Evolutionary conservation across 768 basidiomycete species (phyloP), one percentile per base, ranked within the genome.

Genomic region (Arthromyces matolae): DNA sequence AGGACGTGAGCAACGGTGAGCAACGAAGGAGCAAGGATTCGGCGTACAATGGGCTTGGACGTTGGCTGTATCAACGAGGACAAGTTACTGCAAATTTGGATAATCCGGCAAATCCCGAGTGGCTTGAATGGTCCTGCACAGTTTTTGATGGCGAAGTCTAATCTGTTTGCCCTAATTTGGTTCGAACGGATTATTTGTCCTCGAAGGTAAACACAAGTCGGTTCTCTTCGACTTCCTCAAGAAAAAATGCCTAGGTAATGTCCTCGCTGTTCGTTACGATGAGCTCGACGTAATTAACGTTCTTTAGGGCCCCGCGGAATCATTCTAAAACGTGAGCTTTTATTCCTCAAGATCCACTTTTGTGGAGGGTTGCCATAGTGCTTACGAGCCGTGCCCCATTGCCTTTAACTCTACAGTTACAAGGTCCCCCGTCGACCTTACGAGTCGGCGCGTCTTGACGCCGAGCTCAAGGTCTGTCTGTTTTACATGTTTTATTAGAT

Each of bases 371-470:
- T 77, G 77, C 75, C 71, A 69, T 70, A 65, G 77, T 74, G 77
- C 79, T 85, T 73, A 84, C 72, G 67, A 74, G 78, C 81, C 78
- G 73, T 80, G 80, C 80, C 81, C 80, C 76, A 78, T 73, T 71
- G 65, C 71, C 68, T 73, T 51, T 77, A 70, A 69, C 66, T 65
- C 61, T 70, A 70, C 70, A 92, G 91, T 75, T 96, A 95, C 79
- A 96, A 97, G 83, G 94, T 96, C 82, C 95, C 95, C 65, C 91
- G 85, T 80, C 84, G 95, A 69, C 86, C 95, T 69, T 98, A 85
- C 74, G 92, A 88, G 77, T 91, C 93, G 50, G 92, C 94, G 67
- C 93, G 95, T 74, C 93, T 98, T 77, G 96, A 99, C 77, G 87
- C 90, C 60, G 96, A 99, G 81, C 83, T 99, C 71, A 98, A 98